phyloP scores from a whole-genome alignment of 768 basidiomycete species.

The Daedalea quercina region DNA sequence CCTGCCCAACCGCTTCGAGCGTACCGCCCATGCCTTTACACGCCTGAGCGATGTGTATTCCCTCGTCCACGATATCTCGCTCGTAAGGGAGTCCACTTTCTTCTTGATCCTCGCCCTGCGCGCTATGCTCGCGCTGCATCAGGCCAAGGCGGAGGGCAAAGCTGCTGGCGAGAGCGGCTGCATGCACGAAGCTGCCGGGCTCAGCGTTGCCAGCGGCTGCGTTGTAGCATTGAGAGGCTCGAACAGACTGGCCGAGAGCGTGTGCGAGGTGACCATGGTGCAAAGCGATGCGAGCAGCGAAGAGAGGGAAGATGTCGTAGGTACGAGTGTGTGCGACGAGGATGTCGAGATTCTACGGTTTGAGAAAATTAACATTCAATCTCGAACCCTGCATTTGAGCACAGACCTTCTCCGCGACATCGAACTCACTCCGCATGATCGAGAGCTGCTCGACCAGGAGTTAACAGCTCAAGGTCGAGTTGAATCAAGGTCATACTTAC shows the following conservation, averaged over 20 bases:
- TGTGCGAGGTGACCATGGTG: slow-evolving; percentile 73
- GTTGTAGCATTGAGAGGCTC: slow-evolving; percentile 56
- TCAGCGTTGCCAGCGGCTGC: slow-evolving; percentile 48
- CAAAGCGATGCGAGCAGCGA: slow-evolving; percentile 57
- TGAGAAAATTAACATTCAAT: background rate
- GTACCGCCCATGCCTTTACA: slow-evolving; percentile 47
- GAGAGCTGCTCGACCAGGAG: slow-evolving; percentile 39
- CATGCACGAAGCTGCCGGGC: slow-evolving; percentile 32
- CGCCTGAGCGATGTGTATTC: slow-evolving; percentile 32
- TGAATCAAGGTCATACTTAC: slow-evolving; percentile 31
- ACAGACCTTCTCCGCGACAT: slow-evolving; percentile 50
- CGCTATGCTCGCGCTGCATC: slow-evolving; percentile 8
- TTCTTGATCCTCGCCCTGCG: slow-evolving; percentile 9
- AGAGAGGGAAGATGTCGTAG: slow-evolving; percentile 44
- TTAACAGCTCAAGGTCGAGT: background rate
- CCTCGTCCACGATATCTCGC: slow-evolving; percentile 18
- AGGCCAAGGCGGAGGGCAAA: slow-evolving; percentile 45
- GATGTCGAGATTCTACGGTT: slow-evolving; percentile 31
- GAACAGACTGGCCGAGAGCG: slow-evolving; percentile 43
- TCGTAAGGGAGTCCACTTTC: slow-evolving; percentile 15
- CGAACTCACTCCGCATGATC: slow-evolving; percentile 64
- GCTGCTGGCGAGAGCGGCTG: slow-evolving; percentile 47
- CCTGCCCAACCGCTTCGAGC: slow-evolving; percentile 45
- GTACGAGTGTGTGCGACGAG: slow-evolving; percentile 61
- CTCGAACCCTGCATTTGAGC: too few relatives aligned